Conservation (phyloP, 345 rosid species). For the Euphorbia pulcherrima region DNA sequence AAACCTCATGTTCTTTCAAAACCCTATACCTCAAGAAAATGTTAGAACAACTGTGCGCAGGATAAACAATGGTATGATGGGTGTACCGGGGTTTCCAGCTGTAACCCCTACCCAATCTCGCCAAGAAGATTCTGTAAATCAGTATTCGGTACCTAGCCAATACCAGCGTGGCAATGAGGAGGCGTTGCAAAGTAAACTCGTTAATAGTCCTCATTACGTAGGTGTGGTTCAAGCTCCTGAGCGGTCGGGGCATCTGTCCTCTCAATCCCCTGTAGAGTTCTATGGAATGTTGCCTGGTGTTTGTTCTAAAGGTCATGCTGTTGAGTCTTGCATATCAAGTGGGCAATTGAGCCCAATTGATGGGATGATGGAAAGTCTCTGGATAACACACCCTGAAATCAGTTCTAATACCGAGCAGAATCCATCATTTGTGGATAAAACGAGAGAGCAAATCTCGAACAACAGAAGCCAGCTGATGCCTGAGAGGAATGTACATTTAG, state of each 20-base stretch:
- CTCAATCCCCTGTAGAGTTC: constrained; percentile 37
- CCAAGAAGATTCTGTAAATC: constrained; percentile 31
- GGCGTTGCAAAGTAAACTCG: constrained; percentile 22
- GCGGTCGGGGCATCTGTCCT: constrained; percentile 28
- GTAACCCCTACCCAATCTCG: constrained; percentile 27
- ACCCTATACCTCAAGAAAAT: constrained; percentile 22
- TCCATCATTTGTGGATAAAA: constrained; percentile 27
- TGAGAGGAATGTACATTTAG: constrained; percentile 33
- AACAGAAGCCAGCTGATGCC: constrained; percentile 27
- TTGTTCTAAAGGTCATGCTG: constrained; percentile 29
- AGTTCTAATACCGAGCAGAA: constrained; percentile 32
- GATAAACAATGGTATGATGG: constrained; percentile 23
- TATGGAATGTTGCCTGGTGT: constrained; percentile 25
- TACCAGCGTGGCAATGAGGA: constrained; percentile 35
- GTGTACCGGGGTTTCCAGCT: constrained; percentile 25
- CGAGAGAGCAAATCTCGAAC: constrained; percentile 33
- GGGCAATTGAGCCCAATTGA: constrained; percentile 37
- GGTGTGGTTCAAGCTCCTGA: constrained; percentile 34
- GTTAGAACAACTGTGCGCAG: constrained; percentile 16
- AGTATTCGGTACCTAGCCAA: constrained; percentile 22
- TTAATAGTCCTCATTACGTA: constrained; percentile 18
- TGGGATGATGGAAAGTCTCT: constrained; percentile 41
- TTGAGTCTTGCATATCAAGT: constrained; percentile 18
- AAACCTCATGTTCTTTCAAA: constrained; percentile 25
- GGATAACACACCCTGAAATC: constrained; percentile 24